phyloP scores from a whole-genome alignment of 306 rosid genomes.

The Cicer pinnatifidum region DNA sequence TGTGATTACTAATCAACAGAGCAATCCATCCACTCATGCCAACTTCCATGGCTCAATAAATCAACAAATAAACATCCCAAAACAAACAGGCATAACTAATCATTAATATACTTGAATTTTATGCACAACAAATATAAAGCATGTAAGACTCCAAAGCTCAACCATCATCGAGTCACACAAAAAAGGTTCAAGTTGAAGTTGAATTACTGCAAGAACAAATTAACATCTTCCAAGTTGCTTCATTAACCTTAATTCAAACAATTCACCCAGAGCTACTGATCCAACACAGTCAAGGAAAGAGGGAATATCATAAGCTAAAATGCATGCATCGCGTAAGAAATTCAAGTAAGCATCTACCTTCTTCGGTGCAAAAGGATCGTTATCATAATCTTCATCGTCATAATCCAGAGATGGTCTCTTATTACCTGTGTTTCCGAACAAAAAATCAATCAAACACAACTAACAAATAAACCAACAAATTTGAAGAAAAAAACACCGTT shows the following conservation, averaged over 20 bases:
- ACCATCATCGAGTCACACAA: not conserved
- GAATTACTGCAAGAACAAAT: constrained; percentile 7
- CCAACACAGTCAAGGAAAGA: not conserved
- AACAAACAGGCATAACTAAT: not conserved
- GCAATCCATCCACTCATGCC: constrained; percentile 2
- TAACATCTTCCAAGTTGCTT: constrained; percentile 20
- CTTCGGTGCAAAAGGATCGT: constrained; percentile 68
- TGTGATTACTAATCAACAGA: constrained; percentile 12
- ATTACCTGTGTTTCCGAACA: constrained; percentile 51
- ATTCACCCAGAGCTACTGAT: not conserved
- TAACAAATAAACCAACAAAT: constrained; percentile 20
- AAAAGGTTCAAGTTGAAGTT: not conserved
- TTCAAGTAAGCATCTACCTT: constrained; percentile 49
- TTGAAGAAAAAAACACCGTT: constrained; percentile 16
- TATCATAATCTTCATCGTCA: constrained; percentile 72
- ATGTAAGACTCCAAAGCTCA: not conserved
- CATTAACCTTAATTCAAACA: not conserved
- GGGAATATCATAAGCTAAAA: not conserved
- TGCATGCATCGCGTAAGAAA: not conserved
- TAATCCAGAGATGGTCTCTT: constrained; percentile 83
- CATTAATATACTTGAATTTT: not conserved
- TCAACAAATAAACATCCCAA: constrained; percentile 18
- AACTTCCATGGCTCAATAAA: constrained; percentile 13
- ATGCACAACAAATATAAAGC: not conserved
- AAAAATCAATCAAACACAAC: constrained; percentile 11